phyloP scores from a whole-genome alignment of 495 filamentous ascomycete species.

The Neurospora tetraspora region DNA sequence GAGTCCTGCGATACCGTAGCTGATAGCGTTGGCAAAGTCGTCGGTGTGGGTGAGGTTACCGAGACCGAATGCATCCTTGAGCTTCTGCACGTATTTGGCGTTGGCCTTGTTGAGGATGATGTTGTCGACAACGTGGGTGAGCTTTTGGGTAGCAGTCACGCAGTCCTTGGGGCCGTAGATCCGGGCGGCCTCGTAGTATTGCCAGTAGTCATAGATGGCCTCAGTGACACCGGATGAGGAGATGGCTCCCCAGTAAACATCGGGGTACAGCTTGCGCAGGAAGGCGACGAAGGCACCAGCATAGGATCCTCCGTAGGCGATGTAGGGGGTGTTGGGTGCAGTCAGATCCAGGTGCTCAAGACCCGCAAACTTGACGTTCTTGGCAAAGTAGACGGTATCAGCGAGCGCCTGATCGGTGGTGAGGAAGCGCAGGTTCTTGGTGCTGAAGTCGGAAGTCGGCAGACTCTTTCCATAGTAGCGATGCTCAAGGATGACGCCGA shows the following conservation, averaged over 20 bases:
- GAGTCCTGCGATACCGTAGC: constrained; percentile 40
- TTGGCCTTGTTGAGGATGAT: constrained; percentile 45
- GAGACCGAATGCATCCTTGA: constrained; percentile 53
- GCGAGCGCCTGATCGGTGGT: constrained; percentile 66
- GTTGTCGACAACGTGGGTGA: constrained; percentile 53
- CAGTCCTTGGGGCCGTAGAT: constrained; percentile 42
- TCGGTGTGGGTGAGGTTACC: constrained; percentile 44
- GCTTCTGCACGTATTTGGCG: constrained; percentile 32
- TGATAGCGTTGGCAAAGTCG: constrained; percentile 52
- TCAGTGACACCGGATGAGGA: constrained; percentile 61
- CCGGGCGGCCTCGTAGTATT: constrained; percentile 57
- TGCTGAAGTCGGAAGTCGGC: constrained; percentile 48
- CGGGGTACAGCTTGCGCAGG: constrained; percentile 56
- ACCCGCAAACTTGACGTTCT: constrained; percentile 53
- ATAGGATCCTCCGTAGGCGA: constrained; percentile 67
- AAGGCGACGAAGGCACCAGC: constrained; percentile 65
- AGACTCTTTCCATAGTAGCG: constrained; percentile 61
- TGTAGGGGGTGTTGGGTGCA: constrained; percentile 48
- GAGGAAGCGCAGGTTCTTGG: constrained; percentile 59
- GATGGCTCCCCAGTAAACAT: constrained; percentile 58
- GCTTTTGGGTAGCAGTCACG: constrained; percentile 43
- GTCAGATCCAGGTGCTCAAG: constrained; percentile 53
- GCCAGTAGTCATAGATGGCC: constrained; percentile 63
- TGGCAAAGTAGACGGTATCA: constrained; percentile 62
- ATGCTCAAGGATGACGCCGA: constrained; percentile 70